These are phyloP conservation scores for Spergularia marina DNA, from an alignment of 148 eudicot species.

Conservation along the genomic window DNA sequence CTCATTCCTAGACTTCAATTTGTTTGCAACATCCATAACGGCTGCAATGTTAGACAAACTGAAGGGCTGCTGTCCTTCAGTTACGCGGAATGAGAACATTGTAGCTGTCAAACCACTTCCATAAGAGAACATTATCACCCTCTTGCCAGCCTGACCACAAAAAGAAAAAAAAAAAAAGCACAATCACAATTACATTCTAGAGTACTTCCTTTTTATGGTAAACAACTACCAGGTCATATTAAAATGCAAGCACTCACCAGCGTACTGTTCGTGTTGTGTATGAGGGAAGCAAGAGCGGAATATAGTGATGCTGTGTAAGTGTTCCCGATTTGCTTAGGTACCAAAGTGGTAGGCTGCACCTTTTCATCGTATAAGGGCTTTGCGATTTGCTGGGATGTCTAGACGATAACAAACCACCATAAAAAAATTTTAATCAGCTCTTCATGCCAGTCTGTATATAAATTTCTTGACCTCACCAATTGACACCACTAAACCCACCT, in stretches of 20 bases:
- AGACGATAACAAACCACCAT: slow-evolving; percentile 15
- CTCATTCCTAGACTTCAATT: slow-evolving; percentile 93
- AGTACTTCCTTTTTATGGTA: not conserved
- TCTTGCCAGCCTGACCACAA: slow-evolving; percentile 58
- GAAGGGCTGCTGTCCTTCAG: slow-evolving; percentile 69
- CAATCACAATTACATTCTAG: not conserved
- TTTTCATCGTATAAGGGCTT: slow-evolving; percentile 72
- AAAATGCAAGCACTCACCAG: slow-evolving; percentile 49
- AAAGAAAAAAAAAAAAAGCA: slow-evolving; percentile 2
- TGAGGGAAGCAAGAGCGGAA: slow-evolving; percentile 84
- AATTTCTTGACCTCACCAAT: not conserved
- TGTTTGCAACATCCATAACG: slow-evolving; percentile 65
- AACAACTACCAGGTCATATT: not conserved
- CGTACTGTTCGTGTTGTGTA: slow-evolving; percentile 72
- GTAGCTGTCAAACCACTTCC: slow-evolving; percentile 92
- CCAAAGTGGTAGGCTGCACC: slow-evolving; percentile 79
- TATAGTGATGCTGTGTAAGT: slow-evolving; percentile 97
- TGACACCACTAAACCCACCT: slow-evolving; percentile 45
- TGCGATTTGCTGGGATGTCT: slow-evolving; percentile 81
- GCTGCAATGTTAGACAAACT: slow-evolving; percentile 77
- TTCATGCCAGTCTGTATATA: not conserved
- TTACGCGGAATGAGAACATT: slow-evolving; percentile 75
- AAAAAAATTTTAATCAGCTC: not conserved
- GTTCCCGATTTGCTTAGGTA: slow-evolving; percentile 97
- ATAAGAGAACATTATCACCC: slow-evolving; percentile 85